Evolutionary conservation across 2,329 filamentous ascomycete genomes (phyloP).

Genomic region (Beauveria pseudobassiana): DNA sequence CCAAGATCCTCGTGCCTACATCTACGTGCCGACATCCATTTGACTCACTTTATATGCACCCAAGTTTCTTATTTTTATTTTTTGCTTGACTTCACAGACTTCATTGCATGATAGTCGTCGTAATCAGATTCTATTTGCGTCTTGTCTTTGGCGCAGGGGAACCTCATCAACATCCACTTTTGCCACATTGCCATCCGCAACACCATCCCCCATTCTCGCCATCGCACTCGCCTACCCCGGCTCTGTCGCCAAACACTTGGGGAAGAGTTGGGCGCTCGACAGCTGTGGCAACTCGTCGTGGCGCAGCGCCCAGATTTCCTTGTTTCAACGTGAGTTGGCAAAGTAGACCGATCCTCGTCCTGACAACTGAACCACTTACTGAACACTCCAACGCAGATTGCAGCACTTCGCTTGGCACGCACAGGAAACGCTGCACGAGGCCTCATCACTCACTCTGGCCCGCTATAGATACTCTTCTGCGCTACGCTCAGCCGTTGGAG

Average conservation of each 20-base stretch:
- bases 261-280: neutral
- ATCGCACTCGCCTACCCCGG: neutral
- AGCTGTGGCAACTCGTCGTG: slow-evolving; percentile 7
- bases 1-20: slow-evolving; percentile 6
- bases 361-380: neutral
- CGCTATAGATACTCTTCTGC: neutral
- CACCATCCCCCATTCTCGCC: neutral
- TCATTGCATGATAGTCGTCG: neutral
- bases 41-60: neutral
- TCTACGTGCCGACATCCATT: neutral
- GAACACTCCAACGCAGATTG: neutral
- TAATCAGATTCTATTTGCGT: neutral
- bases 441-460: neutral
- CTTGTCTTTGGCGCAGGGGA: neutral
- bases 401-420: neutral
- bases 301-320: neutral
- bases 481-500: neutral
- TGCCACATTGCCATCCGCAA: neutral
- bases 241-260: neutral
- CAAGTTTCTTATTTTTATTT: neutral
- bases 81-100: neutral
- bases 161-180: neutral
- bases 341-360: neutral
- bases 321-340: neutral
- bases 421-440: neutral